phyloP scores from a whole-genome alignment of 306 rosid genomes.

The Oemleria cerasiformis region DNA sequence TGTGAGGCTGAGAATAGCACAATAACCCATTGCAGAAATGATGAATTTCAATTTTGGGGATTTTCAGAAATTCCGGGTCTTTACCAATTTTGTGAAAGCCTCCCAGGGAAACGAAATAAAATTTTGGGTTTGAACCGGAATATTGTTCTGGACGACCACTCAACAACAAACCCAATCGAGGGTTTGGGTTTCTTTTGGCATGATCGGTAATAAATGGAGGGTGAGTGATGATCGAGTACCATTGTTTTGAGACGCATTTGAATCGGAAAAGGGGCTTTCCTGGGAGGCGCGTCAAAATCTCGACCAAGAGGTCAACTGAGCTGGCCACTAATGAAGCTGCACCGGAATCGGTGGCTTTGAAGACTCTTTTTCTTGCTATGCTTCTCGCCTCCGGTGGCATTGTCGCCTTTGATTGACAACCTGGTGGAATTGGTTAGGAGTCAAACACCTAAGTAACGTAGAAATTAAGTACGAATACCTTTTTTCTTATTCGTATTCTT shows the following conservation, averaged over 20 bases:
- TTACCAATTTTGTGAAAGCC: neutral
- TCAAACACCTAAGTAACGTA: too few relatives aligned
- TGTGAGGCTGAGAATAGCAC: conserved; percentile 4
- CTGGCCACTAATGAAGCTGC: neutral
- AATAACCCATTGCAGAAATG: conserved; percentile 32
- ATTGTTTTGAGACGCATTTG: neutral
- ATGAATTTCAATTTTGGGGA: conserved; percentile 2
- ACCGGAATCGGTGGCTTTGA: too few relatives aligned
- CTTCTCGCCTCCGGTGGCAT: neutral
- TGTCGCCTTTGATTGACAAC: too few relatives aligned
- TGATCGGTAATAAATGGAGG: neutral
- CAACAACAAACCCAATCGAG: neutral
- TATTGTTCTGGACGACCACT: neutral
- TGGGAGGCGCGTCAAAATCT: neutral
- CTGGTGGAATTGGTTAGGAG: too few relatives aligned
- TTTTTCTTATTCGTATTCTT: too few relatives aligned
- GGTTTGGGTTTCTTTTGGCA: neutral
- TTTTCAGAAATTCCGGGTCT: neutral
- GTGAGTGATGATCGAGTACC: neutral
- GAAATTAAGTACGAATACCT: too few relatives aligned
- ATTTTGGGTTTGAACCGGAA: neutral
- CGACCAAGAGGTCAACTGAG: neutral
- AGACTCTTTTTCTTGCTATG: neutral
- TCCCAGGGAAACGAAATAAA: conserved; percentile 7
- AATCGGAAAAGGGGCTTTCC: neutral